Evolutionary conservation across 2,329 filamentous ascomycete species (phyloP).

Genomic region (Colletotrichum limetticola): DNA sequence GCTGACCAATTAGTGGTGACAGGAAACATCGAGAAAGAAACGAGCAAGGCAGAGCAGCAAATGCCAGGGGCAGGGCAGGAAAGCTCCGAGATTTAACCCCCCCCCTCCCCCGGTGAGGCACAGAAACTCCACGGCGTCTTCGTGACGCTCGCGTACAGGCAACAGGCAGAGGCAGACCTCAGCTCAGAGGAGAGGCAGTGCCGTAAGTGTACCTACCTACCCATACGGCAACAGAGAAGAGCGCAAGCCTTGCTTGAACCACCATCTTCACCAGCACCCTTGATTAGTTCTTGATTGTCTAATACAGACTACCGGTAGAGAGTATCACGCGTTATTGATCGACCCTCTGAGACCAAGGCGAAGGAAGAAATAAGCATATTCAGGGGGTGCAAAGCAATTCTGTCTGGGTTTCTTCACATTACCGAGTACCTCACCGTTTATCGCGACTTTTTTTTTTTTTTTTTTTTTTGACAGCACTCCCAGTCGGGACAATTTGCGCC

Average conservation of each 20-base stretch:
- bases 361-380: conserved; percentile 22
- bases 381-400: not conserved
- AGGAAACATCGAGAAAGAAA: conserved; percentile 5
- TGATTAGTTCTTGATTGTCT: conserved; percentile 1
- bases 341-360: conserved; percentile 5
- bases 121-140: not conserved
- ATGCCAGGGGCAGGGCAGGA: conserved; percentile 17
- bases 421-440: not conserved
- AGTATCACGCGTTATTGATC: conserved; percentile 13
- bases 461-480: conserved; percentile 8
- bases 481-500: conserved; percentile 32
- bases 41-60: not conserved
- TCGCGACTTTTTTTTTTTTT: not conserved
- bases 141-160: conserved; percentile 10
- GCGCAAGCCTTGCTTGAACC: not conserved
- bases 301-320: not conserved
- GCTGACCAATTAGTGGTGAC: conserved; percentile 34
- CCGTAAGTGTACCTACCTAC: not conserved
- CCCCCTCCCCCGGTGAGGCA: not conserved
- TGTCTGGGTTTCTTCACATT: not conserved
- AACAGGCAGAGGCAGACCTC: not conserved
- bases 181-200: not conserved
- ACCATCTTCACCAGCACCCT: not conserved
- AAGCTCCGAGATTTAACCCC: conserved; percentile 24
- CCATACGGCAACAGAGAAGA: not conserved